phyloP scores from a whole-genome alignment of 2,329 filamentous ascomycete species.

The Stemphylium lycopersici region DNA sequence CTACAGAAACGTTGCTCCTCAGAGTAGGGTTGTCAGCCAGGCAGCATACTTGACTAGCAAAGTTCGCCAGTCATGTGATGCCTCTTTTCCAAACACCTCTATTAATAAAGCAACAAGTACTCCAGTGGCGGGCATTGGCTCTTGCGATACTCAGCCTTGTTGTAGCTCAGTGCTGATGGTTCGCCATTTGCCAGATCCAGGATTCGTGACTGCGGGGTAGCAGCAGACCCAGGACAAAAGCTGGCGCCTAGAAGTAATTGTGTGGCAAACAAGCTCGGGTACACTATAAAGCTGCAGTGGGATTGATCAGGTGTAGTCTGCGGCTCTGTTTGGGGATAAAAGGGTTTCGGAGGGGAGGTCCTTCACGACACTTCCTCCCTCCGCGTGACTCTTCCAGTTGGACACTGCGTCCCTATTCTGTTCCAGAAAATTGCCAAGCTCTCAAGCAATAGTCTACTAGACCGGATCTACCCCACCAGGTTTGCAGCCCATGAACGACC shows the following conservation, averaged over 20 bases:
- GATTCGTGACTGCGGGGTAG: slow-evolving; percentile 14
- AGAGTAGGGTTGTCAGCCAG: slow-evolving; percentile 10
- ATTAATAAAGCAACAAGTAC: slow-evolving; percentile 5
- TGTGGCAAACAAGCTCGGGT: not conserved
- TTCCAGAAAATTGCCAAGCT: too few relatives aligned
- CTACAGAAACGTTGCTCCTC: slow-evolving; percentile 1
- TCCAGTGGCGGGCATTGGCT: not conserved
- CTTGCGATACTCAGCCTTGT: slow-evolving; percentile 15
- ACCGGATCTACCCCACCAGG: not conserved
- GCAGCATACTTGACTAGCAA: slow-evolving; percentile 13
- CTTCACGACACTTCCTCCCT: slow-evolving; percentile 1
- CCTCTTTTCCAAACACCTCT: not conserved
- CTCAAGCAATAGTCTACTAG: too few relatives aligned
- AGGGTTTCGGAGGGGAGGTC: slow-evolving; percentile 12
- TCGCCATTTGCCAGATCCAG: slow-evolving; percentile 8
- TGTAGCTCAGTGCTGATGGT: not conserved
- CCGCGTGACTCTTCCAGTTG: not conserved
- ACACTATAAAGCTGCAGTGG: not conserved
- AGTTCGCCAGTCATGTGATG: slow-evolving; percentile 19
- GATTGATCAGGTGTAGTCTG: slow-evolving; percentile 11
- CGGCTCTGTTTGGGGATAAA: slow-evolving; percentile 19
- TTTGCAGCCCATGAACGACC: slow-evolving; percentile 28
- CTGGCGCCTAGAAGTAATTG: slow-evolving; percentile 8
- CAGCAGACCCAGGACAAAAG: not conserved
- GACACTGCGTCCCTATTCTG: not conserved